Conservation (phyloP, 345 rosid species). For the Pugionium dolabratum region DNA sequence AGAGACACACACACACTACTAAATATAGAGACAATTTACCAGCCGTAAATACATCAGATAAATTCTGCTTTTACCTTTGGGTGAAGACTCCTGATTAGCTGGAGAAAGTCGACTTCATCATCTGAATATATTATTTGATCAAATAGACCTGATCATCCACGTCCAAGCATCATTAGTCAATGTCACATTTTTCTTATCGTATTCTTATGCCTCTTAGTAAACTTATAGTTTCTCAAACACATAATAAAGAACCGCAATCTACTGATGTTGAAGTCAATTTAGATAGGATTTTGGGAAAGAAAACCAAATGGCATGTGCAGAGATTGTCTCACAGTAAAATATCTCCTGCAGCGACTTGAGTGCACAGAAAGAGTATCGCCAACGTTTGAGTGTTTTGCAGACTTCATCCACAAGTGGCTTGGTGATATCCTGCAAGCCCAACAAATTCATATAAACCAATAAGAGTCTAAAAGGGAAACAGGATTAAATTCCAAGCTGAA, state of each 20-base stretch:
- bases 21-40: not conserved
- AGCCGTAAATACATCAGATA: not conserved
- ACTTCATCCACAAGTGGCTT: constrained; percentile 77
- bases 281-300: not conserved
- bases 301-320: not conserved
- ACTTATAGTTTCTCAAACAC: not conserved
- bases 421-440: constrained; percentile 71
- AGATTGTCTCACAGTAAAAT: constrained; percentile 74
- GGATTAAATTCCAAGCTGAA: not conserved
- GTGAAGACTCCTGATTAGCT: constrained; percentile 84
- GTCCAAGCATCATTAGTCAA: constrained; percentile 12
- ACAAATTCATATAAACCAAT: not conserved
- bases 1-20: not conserved
- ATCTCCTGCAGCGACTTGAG: constrained; percentile 92
- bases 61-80: constrained; percentile 65
- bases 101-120: constrained; percentile 69
- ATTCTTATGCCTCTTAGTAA: not conserved
- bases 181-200: constrained; percentile 2
- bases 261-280: constrained; percentile 3
- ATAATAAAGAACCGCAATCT: constrained; percentile 16
- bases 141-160: constrained; percentile 63
- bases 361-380: constrained; percentile 81
- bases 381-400: constrained; percentile 72
- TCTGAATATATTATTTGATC: constrained; percentile 90
- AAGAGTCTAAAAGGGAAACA: constrained; percentile 20